Evolutionary conservation across 441 rosid genomes (phyloP).

Genomic region (California macrophylla): DNA sequence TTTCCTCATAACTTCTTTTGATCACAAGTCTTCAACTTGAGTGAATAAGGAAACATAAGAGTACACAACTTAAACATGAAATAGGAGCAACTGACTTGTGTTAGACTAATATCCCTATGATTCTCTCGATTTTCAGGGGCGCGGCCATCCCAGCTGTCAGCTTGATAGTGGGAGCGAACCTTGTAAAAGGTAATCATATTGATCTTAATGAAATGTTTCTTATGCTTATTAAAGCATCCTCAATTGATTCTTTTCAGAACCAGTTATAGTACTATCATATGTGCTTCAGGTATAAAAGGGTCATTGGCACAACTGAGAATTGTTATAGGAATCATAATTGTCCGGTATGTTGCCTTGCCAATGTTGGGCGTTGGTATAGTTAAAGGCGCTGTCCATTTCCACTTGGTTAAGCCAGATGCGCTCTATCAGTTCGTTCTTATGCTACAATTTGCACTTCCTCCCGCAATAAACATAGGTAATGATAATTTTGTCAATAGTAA

Average conservation of each 20-base stretch:
- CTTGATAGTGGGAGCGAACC: slow-evolving; percentile 36
- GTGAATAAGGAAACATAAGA: not conserved
- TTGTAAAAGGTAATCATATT: slow-evolving; percentile 26
- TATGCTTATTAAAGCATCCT: too few species aligned
- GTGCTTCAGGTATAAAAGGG: slow-evolving; percentile 30
- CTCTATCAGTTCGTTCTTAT: slow-evolving; percentile 52
- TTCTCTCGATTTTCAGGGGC: slow-evolving; percentile 16
- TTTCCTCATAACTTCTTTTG: not conserved
- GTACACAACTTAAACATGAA: not conserved
- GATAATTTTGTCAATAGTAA: not conserved
- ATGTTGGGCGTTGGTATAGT: slow-evolving; percentile 26
- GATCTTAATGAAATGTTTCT: not conserved
- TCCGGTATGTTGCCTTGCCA: slow-evolving; percentile 29
- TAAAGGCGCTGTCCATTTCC: slow-evolving; percentile 33
- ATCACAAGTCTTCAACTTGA: not conserved
- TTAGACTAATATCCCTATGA: not conserved
- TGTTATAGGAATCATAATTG: slow-evolving; percentile 24
- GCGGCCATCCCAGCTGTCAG: slow-evolving; percentile 37
- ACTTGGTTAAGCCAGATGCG: slow-evolving; percentile 44
- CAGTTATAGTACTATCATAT: not conserved
- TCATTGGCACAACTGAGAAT: slow-evolving; percentile 18
- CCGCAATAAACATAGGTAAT: slow-evolving; percentile 58
- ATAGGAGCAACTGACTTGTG: not conserved
- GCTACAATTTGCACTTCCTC: slow-evolving; percentile 63
- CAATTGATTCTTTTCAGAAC: not conserved